Evolutionary conservation across 352 stramenopile genomes (phyloP).

Genomic region (Phytophthora hibernalis): DNA sequence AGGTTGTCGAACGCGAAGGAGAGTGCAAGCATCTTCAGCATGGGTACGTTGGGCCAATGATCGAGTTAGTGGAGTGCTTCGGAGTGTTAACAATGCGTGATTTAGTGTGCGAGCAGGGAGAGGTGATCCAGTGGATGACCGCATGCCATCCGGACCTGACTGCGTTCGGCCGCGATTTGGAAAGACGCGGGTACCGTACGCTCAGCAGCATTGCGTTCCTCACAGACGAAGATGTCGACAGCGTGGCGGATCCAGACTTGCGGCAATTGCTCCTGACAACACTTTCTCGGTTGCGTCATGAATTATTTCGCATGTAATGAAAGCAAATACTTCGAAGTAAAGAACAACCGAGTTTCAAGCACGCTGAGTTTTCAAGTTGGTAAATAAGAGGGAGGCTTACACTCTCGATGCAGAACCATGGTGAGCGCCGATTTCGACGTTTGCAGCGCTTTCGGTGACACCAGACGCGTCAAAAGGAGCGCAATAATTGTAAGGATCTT

Average conservation of each 20-base stretch:
- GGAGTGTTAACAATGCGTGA: neutral
- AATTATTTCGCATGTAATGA: slow-evolving; percentile 84
- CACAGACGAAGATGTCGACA: slow-evolving; percentile 70
- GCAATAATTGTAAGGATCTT: neutral
- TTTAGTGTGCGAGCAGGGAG: slow-evolving; percentile 76
- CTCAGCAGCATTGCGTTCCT: slow-evolving; percentile 87
- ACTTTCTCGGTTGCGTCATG: slow-evolving; percentile 73
- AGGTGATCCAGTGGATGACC: slow-evolving; percentile 88
- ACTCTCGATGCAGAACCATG: neutral
- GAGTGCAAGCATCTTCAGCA: slow-evolving; percentile 72
- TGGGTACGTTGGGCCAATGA: slow-evolving; percentile 43
- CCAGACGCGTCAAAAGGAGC: neutral
- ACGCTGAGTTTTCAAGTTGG: slow-evolving; percentile 5
- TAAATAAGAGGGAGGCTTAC: neutral
- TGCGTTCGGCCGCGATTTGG: slow-evolving; percentile 61
- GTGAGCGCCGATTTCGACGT: neutral
- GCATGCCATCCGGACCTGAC: slow-evolving; percentile 77
- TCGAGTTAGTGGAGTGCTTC: neutral
- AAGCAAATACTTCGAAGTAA: slow-evolving; percentile 22
- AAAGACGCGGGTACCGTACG: slow-evolving; percentile 70
- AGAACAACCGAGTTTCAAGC: neutral
- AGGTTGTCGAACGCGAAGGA: slow-evolving; percentile 81
- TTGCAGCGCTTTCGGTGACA: neutral
- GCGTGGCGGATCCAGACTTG: slow-evolving; percentile 37
- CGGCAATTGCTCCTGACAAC: slow-evolving; percentile 69